phyloP scores from a whole-genome alignment of 164 flowering plant species.

The Kalanchoe fedtschenkoi region DNA sequence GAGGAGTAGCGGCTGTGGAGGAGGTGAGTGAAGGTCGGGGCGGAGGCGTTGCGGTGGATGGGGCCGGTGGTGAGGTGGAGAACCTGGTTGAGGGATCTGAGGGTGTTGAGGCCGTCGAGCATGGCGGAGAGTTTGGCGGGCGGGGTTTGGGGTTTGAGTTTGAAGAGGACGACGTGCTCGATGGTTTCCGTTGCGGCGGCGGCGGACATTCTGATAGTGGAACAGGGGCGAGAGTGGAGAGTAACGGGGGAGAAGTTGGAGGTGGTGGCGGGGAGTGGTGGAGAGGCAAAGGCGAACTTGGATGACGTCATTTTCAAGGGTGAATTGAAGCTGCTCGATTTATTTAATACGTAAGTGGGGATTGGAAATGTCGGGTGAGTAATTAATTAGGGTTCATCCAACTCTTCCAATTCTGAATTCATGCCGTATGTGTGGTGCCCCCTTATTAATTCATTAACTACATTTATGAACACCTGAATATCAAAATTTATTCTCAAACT shows the following conservation, averaged over 20 bases:
- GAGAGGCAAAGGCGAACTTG: not conserved
- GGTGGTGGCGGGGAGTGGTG: slow-evolving; percentile 4
- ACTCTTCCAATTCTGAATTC: too few relatives aligned
- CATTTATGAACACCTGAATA: too few relatives aligned
- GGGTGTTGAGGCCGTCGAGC: slow-evolving; percentile 31
- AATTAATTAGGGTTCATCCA: too few relatives aligned
- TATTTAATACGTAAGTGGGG: too few relatives aligned
- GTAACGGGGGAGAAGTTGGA: not conserved
- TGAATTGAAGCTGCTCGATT: too few relatives aligned
- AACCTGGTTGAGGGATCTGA: slow-evolving; percentile 37
- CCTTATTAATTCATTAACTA: too few relatives aligned
- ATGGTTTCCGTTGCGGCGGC: slow-evolving; percentile 10
- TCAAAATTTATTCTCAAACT: too few relatives aligned
- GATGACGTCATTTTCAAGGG: not conserved
- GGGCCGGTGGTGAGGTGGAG: slow-evolving; percentile 51
- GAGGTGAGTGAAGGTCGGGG: slow-evolving; percentile 45
- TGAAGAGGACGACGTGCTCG: slow-evolving; percentile 75
- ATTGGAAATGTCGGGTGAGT: too few relatives aligned
- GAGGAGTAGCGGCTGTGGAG: slow-evolving; percentile 53
- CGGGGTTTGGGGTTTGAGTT: slow-evolving; percentile 34
- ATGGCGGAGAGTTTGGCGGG: slow-evolving; percentile 32
- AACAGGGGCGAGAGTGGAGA: not conserved
- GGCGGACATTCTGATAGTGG: slow-evolving; percentile 2
- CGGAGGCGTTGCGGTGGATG: slow-evolving; percentile 24
- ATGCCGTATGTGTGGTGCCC: too few relatives aligned